Evolutionary conservation across 1,284 basidiomycete genomes (phyloP), one percentile per base, ranked within the genome.

Genomic region (Trametes hirsuta): DNA sequence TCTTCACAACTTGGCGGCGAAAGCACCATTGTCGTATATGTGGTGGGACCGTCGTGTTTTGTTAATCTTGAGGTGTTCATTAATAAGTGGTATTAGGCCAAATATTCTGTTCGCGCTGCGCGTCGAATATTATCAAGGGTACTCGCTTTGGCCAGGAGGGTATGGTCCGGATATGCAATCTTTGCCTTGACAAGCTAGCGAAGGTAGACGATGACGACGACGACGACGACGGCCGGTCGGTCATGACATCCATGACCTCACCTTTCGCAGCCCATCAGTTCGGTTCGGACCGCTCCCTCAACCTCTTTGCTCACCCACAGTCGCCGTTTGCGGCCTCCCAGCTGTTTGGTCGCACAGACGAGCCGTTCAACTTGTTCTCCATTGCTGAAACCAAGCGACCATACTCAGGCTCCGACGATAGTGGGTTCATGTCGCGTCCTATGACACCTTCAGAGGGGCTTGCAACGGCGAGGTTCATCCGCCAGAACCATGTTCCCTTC

Each of bases 21-120:
- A 97, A 97, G 72, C 95, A 98, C 71, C 95, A 98, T 72, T 97
- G 95, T 77, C 85, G 93, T 21, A 95, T 95, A 73, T 95, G 95
- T 71, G 95, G 91, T 90, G 71, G 57, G 85, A 18, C 74, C 25
- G 39, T 15, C n/a, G 55, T 15, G 47, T 55, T 40, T 36, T 47
- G 10, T 56, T 48, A 22, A 25, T 47, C 9, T n/a, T 40, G 9
- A 4, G 30, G 53, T 36, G 54, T 46, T 66, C 49, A 67, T 34
- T 40, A 47, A 47, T 53, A 15, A 24, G 15, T 30, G 10, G 21
- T 11, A 8, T 25, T n/a, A 95, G 94, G 85, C 47, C 91, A 93
- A 75, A 90, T 93, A 70, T 97, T 96, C 72, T 98, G 95, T 74
- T 94, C 93, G 22, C 85, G 94, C 6, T 94, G 97, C 73, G 96